phyloP scores from a whole-genome alignment of 1,139 yeast genomes.

The Tardiomyces blankii region DNA sequence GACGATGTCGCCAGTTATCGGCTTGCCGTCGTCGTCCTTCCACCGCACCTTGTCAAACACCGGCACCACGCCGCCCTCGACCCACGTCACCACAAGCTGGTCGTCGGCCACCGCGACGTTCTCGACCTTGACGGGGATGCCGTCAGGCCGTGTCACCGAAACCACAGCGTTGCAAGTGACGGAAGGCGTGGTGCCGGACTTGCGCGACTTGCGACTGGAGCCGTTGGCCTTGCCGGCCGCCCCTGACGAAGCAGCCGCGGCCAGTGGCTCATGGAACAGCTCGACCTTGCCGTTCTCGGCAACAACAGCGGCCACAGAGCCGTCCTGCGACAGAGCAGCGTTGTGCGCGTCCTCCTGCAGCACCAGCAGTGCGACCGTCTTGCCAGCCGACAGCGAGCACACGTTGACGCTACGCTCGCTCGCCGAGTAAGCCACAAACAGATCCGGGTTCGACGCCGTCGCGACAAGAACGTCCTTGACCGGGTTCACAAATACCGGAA shows the following conservation, averaged over 20 bases:
- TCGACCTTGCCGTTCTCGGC: constrained; percentile 61
- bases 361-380: constrained; percentile 43
- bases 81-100: constrained; percentile 45
- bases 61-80: constrained; percentile 49
- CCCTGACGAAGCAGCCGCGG: constrained; percentile 6
- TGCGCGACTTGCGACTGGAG: constrained; percentile 9
- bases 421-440: constrained; percentile 55
- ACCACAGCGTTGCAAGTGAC: constrained; percentile 13
- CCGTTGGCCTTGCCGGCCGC: constrained; percentile 20
- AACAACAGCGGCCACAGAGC: constrained; percentile 39
- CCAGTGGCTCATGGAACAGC: constrained; percentile 30
- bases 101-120: constrained; percentile 32
- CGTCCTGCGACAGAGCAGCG: constrained; percentile 26
- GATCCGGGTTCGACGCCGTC: constrained; percentile 25
- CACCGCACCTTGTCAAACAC: constrained; percentile 41
- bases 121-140: constrained; percentile 28
- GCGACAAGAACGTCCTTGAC: constrained; percentile 6
- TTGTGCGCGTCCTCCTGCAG: constrained; percentile 50
- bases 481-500: constrained; percentile 19
- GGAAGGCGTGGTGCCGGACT: constrained; percentile 8
- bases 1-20: constrained; percentile 21
- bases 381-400: constrained; percentile 37
- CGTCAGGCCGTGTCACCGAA: constrained; percentile 14
- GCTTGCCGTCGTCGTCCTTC: constrained; percentile 29
- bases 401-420: constrained; percentile 74